Evolutionary conservation across 257 asterid species (phyloP).

Genomic region (Salvia miltiorrhiza): DNA sequence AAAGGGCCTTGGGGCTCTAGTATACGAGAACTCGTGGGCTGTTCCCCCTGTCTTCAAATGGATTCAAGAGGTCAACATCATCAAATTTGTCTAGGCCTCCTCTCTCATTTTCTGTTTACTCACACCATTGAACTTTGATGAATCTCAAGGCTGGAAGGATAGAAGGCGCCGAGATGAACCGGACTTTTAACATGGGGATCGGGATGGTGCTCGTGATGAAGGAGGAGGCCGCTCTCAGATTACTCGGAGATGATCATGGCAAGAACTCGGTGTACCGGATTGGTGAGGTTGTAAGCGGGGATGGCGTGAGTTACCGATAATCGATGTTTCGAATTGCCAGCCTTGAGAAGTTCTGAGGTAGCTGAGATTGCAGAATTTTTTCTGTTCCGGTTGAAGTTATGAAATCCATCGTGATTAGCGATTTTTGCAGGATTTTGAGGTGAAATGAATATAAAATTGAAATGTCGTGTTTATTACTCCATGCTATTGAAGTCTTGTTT

Average conservation of each 20-base stretch:
- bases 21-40: slow-evolving; percentile 67
- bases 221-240: slow-evolving; percentile 57
- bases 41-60: slow-evolving; percentile 81
- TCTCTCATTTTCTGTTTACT: not conserved
- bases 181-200: slow-evolving; percentile 94
- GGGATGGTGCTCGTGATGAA: slow-evolving; percentile 89
- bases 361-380: not conserved
- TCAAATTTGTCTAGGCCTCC: not conserved
- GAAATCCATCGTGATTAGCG: not conserved
- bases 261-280: slow-evolving; percentile 34
- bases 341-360: not conserved
- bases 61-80: slow-evolving; percentile 78
- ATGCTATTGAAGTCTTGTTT: not conserved
- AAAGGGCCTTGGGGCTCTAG: slow-evolving; percentile 79
- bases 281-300: slow-evolving; percentile 65
- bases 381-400: not conserved
- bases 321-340: not conserved
- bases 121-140: not conserved
- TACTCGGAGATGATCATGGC: slow-evolving; percentile 38
- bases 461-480: no score
- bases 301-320: slow-evolving; percentile 58
- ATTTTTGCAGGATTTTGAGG: not conserved
- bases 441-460: not conserved
- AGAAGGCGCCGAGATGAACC: slow-evolving; percentile 75
- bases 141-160: slow-evolving; percentile 64